Evolutionary conservation across 257 asterid species (phyloP).

Genomic region (Linderniella brevidens): DNA sequence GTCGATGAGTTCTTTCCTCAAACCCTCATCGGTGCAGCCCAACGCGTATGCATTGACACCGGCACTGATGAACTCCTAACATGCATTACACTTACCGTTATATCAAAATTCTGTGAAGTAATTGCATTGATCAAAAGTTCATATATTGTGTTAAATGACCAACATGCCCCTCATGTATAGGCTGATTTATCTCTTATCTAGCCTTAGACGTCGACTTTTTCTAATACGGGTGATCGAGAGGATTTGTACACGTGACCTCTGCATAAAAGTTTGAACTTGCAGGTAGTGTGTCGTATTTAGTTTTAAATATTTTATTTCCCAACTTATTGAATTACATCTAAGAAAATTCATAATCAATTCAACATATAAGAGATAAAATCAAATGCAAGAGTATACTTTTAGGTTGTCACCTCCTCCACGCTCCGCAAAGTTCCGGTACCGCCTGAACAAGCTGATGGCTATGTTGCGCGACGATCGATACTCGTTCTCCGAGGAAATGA

Average conservation of each 20-base stretch:
- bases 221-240: no score
- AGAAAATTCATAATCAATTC: slow-evolving; percentile 5
- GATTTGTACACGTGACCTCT: no score
- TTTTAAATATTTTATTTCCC: no score
- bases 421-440: slow-evolving; percentile 63
- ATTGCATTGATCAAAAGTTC: no score
- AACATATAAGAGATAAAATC: slow-evolving; percentile 1
- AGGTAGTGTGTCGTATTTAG: no score
- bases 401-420: slow-evolving; percentile 99
- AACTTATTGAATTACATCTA: no score
- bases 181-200: no score
- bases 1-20: slow-evolving; percentile 59
- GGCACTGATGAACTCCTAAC: slow-evolving; percentile 85
- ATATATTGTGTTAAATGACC: no score
- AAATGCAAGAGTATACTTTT: slow-evolving; percentile 39
- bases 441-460: slow-evolving; percentile 80
- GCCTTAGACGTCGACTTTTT: no score
- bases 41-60: slow-evolving; percentile 87
- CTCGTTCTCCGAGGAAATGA: slow-evolving; percentile 64
- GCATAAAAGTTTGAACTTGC: no score
- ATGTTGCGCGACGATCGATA: slow-evolving; percentile 82
- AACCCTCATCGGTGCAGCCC: slow-evolving; percentile 82
- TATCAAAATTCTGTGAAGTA: no score
- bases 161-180: no score
- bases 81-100: slow-evolving; percentile 7